Conservation (phyloP, 441 rosid genomes). For the Eutrema salsugineum region DNA sequence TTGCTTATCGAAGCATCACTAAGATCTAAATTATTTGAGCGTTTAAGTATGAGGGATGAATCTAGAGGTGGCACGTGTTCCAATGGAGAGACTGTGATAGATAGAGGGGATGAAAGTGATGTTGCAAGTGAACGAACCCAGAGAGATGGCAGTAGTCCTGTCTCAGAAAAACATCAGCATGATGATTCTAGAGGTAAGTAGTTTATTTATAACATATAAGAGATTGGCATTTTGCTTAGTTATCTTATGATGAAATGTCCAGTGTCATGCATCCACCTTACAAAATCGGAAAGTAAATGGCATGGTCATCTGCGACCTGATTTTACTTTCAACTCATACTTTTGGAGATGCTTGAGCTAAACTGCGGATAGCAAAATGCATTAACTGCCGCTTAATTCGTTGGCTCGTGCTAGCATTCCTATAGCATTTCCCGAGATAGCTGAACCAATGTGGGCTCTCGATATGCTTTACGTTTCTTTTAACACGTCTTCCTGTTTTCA, state of each 20-base stretch:
- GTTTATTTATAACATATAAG: background rate
- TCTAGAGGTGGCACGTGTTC: constrained; percentile 38
- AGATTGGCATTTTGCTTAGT: background rate
- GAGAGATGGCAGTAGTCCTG: constrained; percentile 44
- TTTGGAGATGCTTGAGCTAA: constrained; percentile 6
- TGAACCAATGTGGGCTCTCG: background rate
- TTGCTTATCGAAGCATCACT: constrained; percentile 77
- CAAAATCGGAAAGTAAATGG: background rate
- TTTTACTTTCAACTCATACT: background rate
- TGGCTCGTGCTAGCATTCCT: too few relatives aligned
- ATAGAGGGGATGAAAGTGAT: constrained; percentile 51
- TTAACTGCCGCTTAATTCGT: too few relatives aligned
- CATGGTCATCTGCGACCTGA: constrained; percentile 1
- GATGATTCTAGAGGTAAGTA: constrained; percentile 50
- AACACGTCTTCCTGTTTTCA: constrained; percentile 1
- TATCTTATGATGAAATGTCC: background rate
- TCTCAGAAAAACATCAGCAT: constrained; percentile 43
- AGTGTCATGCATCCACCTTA: background rate
- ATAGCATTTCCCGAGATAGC: background rate
- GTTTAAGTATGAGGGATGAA: constrained; percentile 48
- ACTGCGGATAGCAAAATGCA: constrained; percentile 9
- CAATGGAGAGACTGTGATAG: constrained; percentile 42
- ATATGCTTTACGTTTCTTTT: constrained; percentile 14
- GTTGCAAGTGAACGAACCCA: constrained; percentile 64
- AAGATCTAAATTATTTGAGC: constrained; percentile 82